Evolutionary conservation across 2,329 filamentous ascomycete genomes (phyloP), one percentile per base, ranked within the genome.

Genomic region (Catunica adiposa): DNA sequence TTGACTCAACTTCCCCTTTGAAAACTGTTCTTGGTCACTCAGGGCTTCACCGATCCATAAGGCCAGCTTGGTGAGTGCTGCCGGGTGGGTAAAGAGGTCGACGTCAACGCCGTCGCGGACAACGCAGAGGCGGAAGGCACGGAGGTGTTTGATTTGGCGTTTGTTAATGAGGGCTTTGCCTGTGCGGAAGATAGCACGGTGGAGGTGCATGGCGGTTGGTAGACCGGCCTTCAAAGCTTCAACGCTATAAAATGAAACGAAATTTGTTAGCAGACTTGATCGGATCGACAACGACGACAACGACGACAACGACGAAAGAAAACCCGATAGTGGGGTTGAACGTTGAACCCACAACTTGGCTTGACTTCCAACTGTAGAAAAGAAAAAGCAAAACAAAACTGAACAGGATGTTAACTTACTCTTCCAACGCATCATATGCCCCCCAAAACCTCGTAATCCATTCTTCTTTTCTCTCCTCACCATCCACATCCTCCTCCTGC

Each of bases 21-120:
- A 68, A 59, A 92, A 87, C 53, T 82, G 80, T 67, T 97, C 92
- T 63, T 94, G 85, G 61, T 96, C 89, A 1, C 84, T 79, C 47
- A 97, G 82, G 0, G 92, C 92, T 69, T 97, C 90, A 48, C 85
- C 87, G 44, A 98, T 79, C 92, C 92, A 98, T 2, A 95, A 75
- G 0, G 90, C 89, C 14, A 98, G 77, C 67, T 97, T 96, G 1
- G 89, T 94, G 23, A 98, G 72, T 1, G 92, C 92, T 4, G 89
- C 87, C 0, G 92, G 89, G 64, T 97, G 90, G 0, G 84, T 89
- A 69, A 98, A 98, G 9, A 97, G 76, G n/a, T 78, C 71, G 0
- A 94, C 84, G 62, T 97, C 92, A 0, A 89, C 88, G 0, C 90
- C 89, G 64, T 97, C 92, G 66, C 94, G 95, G 62, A 98, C 89